Conservation (phyloP, 352 stramenopile species). For the Halophytophthora polymorphica region DNA sequence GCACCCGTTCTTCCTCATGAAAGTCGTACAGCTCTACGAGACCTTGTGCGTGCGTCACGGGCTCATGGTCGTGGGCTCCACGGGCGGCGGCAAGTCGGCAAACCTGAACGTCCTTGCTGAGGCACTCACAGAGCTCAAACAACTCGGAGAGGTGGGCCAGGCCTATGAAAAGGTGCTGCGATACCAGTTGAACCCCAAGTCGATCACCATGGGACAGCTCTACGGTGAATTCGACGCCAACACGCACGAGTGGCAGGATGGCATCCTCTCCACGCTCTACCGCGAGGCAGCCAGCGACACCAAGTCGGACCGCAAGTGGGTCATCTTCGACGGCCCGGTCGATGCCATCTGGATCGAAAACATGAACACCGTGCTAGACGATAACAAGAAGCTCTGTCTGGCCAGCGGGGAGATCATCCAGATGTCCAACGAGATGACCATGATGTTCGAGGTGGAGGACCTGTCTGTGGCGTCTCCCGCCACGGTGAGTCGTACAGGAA, state of each 20-base stretch:
- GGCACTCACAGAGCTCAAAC: slow-evolving; percentile 85
- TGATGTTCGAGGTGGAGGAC: slow-evolving; percentile 97
- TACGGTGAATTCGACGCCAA: slow-evolving; percentile 95
- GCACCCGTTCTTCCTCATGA: slow-evolving; percentile 91
- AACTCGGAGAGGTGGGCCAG: slow-evolving; percentile 63
- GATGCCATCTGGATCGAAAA: slow-evolving; percentile 98
- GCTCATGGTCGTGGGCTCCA: slow-evolving; percentile 94
- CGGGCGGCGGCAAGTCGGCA: slow-evolving; percentile 89
- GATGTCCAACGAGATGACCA: slow-evolving; percentile 94
- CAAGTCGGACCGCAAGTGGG: slow-evolving; percentile 90
- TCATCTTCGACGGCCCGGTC: slow-evolving; percentile 95
- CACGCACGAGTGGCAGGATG: slow-evolving; percentile 94
- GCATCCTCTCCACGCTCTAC: slow-evolving; percentile 89
- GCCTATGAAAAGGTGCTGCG: slow-evolving; percentile 86
- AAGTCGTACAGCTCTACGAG: slow-evolving; percentile 94
- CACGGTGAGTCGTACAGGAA: slow-evolving; percentile 92
- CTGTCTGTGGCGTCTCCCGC: slow-evolving; percentile 92
- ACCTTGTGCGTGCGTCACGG: slow-evolving; percentile 93
- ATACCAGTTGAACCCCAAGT: slow-evolving; percentile 93
- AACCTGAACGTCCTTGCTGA: slow-evolving; percentile 87
- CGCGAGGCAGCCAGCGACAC: slow-evolving; percentile 87
- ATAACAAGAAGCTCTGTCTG: slow-evolving; percentile 96
- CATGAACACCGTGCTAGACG: slow-evolving; percentile 96
- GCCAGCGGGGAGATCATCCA: slow-evolving; percentile 94
- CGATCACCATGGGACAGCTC: slow-evolving; percentile 94